Conservation (phyloP, 306 rosid species). For the Lathyrus oleraceus region DNA sequence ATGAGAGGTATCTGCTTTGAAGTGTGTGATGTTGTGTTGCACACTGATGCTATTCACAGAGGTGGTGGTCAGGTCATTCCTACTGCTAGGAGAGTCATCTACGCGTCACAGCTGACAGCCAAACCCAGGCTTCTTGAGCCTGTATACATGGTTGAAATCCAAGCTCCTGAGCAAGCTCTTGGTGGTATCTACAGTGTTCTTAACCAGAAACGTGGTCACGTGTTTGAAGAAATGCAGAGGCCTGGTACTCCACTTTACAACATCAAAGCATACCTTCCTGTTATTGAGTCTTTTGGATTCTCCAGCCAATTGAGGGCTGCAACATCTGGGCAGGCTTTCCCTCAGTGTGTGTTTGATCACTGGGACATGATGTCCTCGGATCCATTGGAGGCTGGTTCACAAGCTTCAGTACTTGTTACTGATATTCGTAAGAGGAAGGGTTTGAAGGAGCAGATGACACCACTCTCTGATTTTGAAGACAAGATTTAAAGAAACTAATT, state of each 20-base stretch:
- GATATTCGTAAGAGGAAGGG: slow-evolving; percentile 97
- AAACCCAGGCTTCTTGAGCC: slow-evolving; percentile 90
- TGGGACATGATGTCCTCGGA: slow-evolving; percentile 93
- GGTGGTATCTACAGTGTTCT: slow-evolving; percentile 88
- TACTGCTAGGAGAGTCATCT: slow-evolving; percentile 77
- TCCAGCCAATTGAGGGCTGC: slow-evolving; percentile 76
- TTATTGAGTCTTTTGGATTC: slow-evolving; percentile 76
- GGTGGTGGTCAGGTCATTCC: slow-evolving; percentile 90
- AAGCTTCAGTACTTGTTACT: slow-evolving; percentile 55
- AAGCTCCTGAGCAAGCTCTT: slow-evolving; percentile 81
- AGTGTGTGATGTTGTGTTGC: slow-evolving; percentile 78
- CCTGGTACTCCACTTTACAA: slow-evolving; percentile 82
- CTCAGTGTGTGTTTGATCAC: slow-evolving; percentile 88
- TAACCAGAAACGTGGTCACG: slow-evolving; percentile 79
- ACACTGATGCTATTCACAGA: slow-evolving; percentile 81
- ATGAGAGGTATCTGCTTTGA: slow-evolving; percentile 82
- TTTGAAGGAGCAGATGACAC: slow-evolving; percentile 86
- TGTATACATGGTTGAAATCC: slow-evolving; percentile 77
- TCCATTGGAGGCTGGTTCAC: slow-evolving; percentile 76
- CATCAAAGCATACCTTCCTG: slow-evolving; percentile 80
- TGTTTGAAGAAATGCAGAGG: slow-evolving; percentile 77
- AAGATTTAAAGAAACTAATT: slow-evolving; percentile 47
- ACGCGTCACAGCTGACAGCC: slow-evolving; percentile 72
- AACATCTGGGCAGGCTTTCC: slow-evolving; percentile 97
- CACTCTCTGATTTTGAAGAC: slow-evolving; percentile 78